Evolutionary conservation across 1,284 basidiomycete species (phyloP).

Genomic region (Heliocybe sulcata): DNA sequence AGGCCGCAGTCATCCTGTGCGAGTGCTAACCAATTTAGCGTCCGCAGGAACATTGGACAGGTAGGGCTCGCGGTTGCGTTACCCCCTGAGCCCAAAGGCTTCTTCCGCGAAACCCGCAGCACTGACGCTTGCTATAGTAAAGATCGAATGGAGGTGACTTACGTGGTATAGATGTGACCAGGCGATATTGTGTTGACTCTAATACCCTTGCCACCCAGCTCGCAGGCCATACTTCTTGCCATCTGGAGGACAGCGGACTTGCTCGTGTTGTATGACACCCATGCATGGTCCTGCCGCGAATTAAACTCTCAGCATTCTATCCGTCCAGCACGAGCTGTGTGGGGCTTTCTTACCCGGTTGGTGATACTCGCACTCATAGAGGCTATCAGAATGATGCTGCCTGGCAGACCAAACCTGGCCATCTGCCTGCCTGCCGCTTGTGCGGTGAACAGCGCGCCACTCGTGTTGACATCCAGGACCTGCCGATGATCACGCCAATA

Average conservation of each 20-base stretch:
- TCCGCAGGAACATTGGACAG: too few species aligned
- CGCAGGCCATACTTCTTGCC: constrained; percentile 79
- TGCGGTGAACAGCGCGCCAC: constrained; percentile 72
- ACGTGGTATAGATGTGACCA: constrained; percentile 72
- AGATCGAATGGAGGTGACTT: constrained; percentile 17
- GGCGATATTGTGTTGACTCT: constrained; percentile 72
- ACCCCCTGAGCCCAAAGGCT: too few species aligned
- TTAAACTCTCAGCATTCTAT: too few species aligned
- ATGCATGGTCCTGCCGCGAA: constrained; percentile 53
- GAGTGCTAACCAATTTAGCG: background rate
- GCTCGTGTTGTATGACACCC: constrained; percentile 76
- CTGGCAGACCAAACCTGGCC: constrained; percentile 60
- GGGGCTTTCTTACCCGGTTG: constrained; percentile 54
- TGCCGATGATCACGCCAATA: constrained; percentile 15
- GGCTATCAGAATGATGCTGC: constrained; percentile 79
- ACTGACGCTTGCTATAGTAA: background rate
- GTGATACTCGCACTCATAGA: constrained; percentile 86
- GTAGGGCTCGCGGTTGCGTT: too few species aligned
- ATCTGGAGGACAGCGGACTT: constrained; percentile 82
- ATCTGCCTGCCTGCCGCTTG: constrained; percentile 77
- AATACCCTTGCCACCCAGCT: constrained; percentile 65
- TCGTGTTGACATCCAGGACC: constrained; percentile 73
- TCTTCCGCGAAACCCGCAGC: too few species aligned
- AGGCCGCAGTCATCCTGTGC: constrained; percentile 69
- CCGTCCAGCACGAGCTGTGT: background rate